phyloP scores from a whole-genome alignment of 176 grass and related monocot genomes.

The Avena insularis region DNA sequence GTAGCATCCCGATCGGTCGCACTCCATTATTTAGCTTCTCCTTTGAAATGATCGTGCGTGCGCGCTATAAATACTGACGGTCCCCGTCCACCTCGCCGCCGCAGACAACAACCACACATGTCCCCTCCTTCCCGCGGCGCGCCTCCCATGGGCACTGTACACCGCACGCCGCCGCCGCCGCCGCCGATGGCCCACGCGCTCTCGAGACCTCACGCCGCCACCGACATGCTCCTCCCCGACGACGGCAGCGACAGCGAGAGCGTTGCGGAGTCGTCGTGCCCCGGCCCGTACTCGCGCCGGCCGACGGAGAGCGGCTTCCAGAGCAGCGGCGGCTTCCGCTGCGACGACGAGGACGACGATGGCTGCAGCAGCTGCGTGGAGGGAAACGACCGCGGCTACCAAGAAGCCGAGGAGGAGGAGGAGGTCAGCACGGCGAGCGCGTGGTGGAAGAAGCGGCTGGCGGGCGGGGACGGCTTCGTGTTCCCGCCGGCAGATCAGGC shows the following conservation, averaged over 20 bases:
- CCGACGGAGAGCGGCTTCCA: not conserved
- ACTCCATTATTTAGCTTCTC: too few relatives aligned
- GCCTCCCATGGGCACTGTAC: conserved; percentile 48
- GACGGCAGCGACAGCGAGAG: conserved; percentile 55
- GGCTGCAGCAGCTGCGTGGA: conserved; percentile 61
- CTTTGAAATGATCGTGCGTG: not conserved
- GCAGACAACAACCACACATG: not conserved
- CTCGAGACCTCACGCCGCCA: not conserved
- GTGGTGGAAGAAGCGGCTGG: conserved; percentile 37
- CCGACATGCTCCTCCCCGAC: not conserved
- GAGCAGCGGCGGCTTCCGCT: not conserved
- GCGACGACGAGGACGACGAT: conserved; percentile 26
- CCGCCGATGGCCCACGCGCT: not conserved
- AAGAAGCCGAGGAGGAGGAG: not conserved
- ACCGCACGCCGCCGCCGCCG: not conserved
- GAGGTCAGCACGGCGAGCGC: not conserved
- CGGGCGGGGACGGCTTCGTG: not conserved
- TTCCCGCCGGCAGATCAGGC: not conserved
- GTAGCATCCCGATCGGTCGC: not conserved
- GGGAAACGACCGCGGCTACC: not conserved
- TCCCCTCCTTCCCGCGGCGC: not conserved
- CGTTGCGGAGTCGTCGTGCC: conserved; percentile 62
- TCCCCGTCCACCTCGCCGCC: not conserved
- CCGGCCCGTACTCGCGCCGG: conserved; percentile 13
- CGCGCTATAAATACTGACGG: conserved; percentile 36